phyloP scores from a whole-genome alignment of 805 yeast genomes.

The Priceomyces fermenticarens region DNA sequence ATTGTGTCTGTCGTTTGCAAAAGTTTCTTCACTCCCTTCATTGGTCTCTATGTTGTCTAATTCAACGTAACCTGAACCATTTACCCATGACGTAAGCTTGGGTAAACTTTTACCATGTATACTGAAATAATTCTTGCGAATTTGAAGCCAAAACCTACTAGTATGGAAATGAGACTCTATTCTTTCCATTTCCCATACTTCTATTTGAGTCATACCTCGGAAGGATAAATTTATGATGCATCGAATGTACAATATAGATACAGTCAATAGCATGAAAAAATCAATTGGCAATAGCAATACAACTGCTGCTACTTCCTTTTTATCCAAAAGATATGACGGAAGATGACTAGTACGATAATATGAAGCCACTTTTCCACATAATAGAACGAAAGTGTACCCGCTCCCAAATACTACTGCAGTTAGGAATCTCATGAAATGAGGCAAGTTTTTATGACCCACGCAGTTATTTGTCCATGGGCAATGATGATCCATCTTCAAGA shows the following conservation, averaged over 20 bases:
- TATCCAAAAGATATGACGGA: constrained; percentile 56
- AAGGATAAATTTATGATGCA: constrained; percentile 53
- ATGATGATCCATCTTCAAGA: constrained; percentile 92
- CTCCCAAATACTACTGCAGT: constrained; percentile 59
- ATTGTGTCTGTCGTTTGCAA: not conserved
- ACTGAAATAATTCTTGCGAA: constrained; percentile 40
- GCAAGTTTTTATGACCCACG: constrained; percentile 74
- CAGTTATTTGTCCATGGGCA: constrained; percentile 92
- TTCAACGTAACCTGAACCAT: constrained; percentile 11
- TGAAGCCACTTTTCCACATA: constrained; percentile 35
- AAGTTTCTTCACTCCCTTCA: constrained; percentile 1
- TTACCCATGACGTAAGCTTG: constrained; percentile 46
- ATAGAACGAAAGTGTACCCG: constrained; percentile 41
- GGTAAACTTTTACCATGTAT: constrained; percentile 44
- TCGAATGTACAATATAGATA: constrained; percentile 58
- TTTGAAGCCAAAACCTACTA: constrained; percentile 51
- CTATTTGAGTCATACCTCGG: constrained; percentile 84
- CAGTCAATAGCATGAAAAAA: constrained; percentile 57
- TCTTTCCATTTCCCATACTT: constrained; percentile 88
- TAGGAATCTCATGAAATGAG: constrained; percentile 77
- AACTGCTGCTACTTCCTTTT: constrained; percentile 52
- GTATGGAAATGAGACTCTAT: constrained; percentile 61
- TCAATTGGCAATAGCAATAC: constrained; percentile 54
- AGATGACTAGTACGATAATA: constrained; percentile 49
- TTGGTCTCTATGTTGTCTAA: constrained; percentile 6